Evolutionary conservation across 768 basidiomycete genomes (phyloP).

Genomic region (Lactarius hatsudake): DNA sequence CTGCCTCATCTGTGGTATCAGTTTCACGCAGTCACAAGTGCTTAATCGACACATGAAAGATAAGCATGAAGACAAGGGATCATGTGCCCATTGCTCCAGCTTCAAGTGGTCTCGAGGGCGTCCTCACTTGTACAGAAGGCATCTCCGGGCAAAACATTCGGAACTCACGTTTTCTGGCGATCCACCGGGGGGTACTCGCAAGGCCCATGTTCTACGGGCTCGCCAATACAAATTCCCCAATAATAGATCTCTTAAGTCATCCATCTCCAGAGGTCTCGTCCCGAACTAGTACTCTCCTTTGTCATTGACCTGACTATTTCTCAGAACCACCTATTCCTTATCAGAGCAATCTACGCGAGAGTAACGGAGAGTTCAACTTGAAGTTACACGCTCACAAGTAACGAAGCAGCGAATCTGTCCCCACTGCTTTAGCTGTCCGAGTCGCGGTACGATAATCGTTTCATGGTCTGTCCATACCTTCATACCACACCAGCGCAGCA

Average conservation of each 20-base stretch:
- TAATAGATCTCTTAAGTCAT: background rate
- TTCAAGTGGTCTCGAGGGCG: background rate
- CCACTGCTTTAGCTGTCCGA: background rate
- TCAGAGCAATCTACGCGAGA: background rate
- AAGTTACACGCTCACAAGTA: background rate
- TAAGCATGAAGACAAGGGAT: background rate
- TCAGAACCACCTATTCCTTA: background rate
- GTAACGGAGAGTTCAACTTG: no score
- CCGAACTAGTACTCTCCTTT: background rate
- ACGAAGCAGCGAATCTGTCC: background rate
- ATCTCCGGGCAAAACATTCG: background rate
- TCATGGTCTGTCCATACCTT: no score
- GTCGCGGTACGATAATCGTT: no score
- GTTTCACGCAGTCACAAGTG: background rate
- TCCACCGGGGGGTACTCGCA: background rate
- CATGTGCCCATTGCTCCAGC: background rate
- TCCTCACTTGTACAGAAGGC: background rate
- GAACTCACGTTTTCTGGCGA: background rate
- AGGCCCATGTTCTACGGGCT: background rate
- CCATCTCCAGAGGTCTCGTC: background rate
- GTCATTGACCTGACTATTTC: background rate
- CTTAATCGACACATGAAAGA: background rate
- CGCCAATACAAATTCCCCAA: background rate
- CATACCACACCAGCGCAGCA: no score
- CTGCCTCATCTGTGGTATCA: background rate